Evolutionary conservation across 164 flowering plant species (phyloP).

Genomic region (Echeveria elegans): DNA sequence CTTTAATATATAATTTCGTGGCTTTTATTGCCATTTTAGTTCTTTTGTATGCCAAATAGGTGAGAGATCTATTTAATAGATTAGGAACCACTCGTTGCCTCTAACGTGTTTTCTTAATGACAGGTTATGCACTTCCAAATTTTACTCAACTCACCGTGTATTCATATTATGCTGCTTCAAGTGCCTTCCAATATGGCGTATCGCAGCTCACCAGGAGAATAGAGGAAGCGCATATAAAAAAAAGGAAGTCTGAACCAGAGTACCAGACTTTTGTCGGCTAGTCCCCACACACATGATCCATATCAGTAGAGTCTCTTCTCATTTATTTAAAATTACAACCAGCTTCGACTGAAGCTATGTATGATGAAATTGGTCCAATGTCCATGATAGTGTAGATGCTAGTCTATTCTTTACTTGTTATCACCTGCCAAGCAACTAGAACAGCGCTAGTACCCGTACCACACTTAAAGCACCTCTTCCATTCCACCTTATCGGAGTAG

Average conservation of each 20-base stretch:
- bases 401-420: background rate
- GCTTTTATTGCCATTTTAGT: background rate
- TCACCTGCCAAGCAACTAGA: no score
- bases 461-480: no score
- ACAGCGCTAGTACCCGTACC: no score
- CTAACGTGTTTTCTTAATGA: constrained; percentile 11
- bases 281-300: background rate
- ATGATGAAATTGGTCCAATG: background rate
- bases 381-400: background rate
- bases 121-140: constrained; percentile 76
- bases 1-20: background rate
- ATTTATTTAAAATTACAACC: background rate
- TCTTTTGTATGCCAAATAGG: background rate
- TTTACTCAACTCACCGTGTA: constrained; percentile 85
- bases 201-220: constrained; percentile 68
- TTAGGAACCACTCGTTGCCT: background rate
- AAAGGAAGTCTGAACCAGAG: background rate
- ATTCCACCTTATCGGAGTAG: no score
- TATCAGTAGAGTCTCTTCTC: background rate
- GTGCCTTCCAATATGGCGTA: constrained; percentile 80
- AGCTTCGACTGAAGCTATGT: background rate
- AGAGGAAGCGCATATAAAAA: constrained; percentile 49
- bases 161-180: constrained; percentile 84
- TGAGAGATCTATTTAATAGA: background rate
- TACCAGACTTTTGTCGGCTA: background rate